A percentile compares a stretch with the other conserved stretches of the same genome.
phyloP scores from a whole-genome alignment of 257 asterid species.

The Knoxia roxburghii region DNA sequence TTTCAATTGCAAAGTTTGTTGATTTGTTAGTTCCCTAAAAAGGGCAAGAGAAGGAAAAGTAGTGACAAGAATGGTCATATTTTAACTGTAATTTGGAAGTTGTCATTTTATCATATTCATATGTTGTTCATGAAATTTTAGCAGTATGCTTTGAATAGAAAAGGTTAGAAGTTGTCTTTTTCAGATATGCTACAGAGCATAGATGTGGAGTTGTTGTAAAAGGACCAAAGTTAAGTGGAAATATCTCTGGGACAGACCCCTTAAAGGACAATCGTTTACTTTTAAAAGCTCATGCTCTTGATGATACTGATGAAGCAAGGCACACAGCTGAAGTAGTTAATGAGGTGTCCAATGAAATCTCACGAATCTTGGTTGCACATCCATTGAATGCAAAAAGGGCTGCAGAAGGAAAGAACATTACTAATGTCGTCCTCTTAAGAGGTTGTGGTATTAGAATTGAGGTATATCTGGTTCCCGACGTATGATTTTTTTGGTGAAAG shows the following conservation, averaged over 20 bases:
- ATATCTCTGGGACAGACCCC: slow-evolving; percentile 96
- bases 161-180: slow-evolving; percentile 10
- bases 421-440: slow-evolving; percentile 80
- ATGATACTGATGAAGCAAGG: slow-evolving; percentile 81
- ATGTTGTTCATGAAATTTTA: slow-evolving; percentile 3
- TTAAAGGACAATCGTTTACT: slow-evolving; percentile 86
- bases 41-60: background rate
- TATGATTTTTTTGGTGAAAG: slow-evolving; percentile 7
- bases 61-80: background rate
- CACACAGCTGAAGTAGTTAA: slow-evolving; percentile 81
- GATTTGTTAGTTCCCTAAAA: background rate
- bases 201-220: slow-evolving; percentile 98
- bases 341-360: slow-evolving; percentile 80
- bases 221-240: slow-evolving; percentile 96
- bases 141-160: too few species aligned
- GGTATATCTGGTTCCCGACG: slow-evolving; percentile 37
- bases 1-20: background rate
- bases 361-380: slow-evolving; percentile 68
- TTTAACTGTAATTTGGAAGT: background rate
- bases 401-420: slow-evolving; percentile 76
- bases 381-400: slow-evolving; percentile 70
- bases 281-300: slow-evolving; percentile 76
- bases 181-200: slow-evolving; percentile 98
- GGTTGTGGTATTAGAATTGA: slow-evolving; percentile 98
- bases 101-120: background rate